Evolutionary conservation across 73 alveolate species (phyloP), one percentile per base, ranked within the genome.

Genomic region (Symbiodinium natans): DNA sequence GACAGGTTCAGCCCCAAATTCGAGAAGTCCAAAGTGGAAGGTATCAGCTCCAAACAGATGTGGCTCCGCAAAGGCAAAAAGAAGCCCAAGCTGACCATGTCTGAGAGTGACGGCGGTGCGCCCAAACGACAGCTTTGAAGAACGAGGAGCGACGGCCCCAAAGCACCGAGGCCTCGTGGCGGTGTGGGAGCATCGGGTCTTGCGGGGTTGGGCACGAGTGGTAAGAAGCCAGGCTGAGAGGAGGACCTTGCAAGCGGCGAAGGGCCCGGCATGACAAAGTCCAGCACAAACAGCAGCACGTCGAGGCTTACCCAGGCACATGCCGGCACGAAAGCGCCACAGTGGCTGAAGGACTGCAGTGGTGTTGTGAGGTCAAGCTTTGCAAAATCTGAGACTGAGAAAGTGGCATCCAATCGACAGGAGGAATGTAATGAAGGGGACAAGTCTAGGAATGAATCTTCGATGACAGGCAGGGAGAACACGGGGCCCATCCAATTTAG

Each of bases 291-390:
- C 52, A 19, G 36, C 0, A 41, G 25, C 27, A 73, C 40, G 46
- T 34, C 97, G 8, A 41, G 38, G 38, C 87, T 52, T 8, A 88
- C 86, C 41, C 71, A 63, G 42, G 52, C 90, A 33, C 21, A 74
- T 8, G 25, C 68, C 29, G 31, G 34, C 98, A 46, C 38, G 43
- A 68, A 25, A 33, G 33, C 41, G 1, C n/a, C 97, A 1, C 36
- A 17, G 52, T n/a, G 48, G 52, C 48, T 23, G 88, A 68, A 90
- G 23, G 97, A 63, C 33, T 56, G 63, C 41, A 90, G 33, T 8
- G 82, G 68, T 59, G 31, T 34, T 3, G 82, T 41, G 13, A 46
- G 34, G 9, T 41, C 98, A 41, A 43, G 98, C 41, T 54, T 23
- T 1, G 34, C 85, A 38, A 41, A 29, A 77, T 90, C 97, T 5